phyloP scores from a whole-genome alignment of 306 rosid genomes.

The Prunus armeniaca region DNA sequence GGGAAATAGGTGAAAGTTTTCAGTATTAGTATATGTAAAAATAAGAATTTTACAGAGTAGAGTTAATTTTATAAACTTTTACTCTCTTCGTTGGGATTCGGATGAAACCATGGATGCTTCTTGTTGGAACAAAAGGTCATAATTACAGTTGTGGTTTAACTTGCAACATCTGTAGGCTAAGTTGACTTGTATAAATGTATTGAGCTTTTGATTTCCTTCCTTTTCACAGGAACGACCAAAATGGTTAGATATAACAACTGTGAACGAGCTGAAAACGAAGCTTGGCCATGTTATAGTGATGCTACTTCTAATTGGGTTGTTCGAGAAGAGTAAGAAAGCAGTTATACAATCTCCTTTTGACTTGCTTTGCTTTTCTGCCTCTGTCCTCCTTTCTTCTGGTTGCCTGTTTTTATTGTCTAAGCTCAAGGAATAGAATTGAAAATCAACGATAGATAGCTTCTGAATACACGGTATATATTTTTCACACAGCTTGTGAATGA shows the following conservation, averaged over 20 bases:
- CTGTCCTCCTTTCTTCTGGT: conserved; percentile 76
- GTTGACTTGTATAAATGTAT: neutral
- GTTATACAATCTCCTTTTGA: conserved; percentile 64
- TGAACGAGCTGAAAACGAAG: conserved; percentile 87
- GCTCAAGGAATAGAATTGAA: conserved; percentile 46
- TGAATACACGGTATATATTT: neutral
- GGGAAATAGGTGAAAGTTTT: no score
- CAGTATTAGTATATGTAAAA: no score
- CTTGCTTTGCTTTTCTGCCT: conserved; percentile 83
- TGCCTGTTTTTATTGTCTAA: conserved; percentile 72
- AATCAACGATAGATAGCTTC: neutral
- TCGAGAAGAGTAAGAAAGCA: conserved; percentile 83
- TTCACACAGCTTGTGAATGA: neutral
- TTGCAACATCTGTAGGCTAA: neutral
- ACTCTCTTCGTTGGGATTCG: no score
- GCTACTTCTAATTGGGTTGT: conserved; percentile 87
- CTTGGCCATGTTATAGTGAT: conserved; percentile 93
- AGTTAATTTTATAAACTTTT: no score
- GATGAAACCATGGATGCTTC: no score
- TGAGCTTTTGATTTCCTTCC: neutral
- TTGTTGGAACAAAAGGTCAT: no score
- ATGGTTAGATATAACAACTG: conserved; percentile 72
- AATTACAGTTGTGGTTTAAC: neutral
- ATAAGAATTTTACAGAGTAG: no score
- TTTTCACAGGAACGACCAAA: conserved; percentile 75